These are phyloP conservation scores for Boletus reticuloceps DNA, from an alignment of 768 basidiomycete species.

Conservation along the genomic window DNA sequence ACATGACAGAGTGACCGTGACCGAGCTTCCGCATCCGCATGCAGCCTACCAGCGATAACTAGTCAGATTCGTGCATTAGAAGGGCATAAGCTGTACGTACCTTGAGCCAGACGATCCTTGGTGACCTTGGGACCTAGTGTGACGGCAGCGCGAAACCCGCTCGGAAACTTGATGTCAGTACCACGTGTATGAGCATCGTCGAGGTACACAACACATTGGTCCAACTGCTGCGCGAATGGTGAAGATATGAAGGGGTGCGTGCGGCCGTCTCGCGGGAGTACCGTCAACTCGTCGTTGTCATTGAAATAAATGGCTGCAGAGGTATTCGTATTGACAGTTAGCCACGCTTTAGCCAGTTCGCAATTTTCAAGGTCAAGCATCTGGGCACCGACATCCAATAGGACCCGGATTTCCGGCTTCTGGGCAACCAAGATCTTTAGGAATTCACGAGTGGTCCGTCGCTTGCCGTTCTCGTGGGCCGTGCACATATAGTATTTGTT, in stretches of 20 bases:
- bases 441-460: conserved; percentile 14
- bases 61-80: background rate
- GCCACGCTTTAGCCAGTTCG: conserved; percentile 41
- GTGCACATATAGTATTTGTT: conserved; percentile 16
- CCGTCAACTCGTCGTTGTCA: conserved; percentile 32
- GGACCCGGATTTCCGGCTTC: conserved; percentile 39
- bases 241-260: conserved; percentile 31
- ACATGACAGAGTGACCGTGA: conserved; percentile 44
- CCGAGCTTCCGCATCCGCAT: conserved; percentile 55
- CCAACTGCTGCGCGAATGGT: conserved; percentile 33
- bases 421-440: conserved; percentile 34
- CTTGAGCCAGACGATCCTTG: conserved; percentile 37
- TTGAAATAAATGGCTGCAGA: conserved; percentile 33
- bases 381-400: conserved; percentile 57
- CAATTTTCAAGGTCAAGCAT: conserved; percentile 49
- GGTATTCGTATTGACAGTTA: conserved; percentile 19
- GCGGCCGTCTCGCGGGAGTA: conserved; percentile 28
- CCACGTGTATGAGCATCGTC: conserved; percentile 41
- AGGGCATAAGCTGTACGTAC: conserved; percentile 9
- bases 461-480: conserved; percentile 7
- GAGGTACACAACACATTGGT: conserved; percentile 37
- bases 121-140: conserved; percentile 38
- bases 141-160: conserved; percentile 34
- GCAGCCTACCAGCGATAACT: conserved; percentile 35
- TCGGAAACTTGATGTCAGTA: conserved; percentile 38